A percentile compares a stretch with the other conserved stretches of the same genome.
phyloP scores from a whole-genome alignment of 169 alveolate genomes.

The Eimeria falciformis region DNA sequence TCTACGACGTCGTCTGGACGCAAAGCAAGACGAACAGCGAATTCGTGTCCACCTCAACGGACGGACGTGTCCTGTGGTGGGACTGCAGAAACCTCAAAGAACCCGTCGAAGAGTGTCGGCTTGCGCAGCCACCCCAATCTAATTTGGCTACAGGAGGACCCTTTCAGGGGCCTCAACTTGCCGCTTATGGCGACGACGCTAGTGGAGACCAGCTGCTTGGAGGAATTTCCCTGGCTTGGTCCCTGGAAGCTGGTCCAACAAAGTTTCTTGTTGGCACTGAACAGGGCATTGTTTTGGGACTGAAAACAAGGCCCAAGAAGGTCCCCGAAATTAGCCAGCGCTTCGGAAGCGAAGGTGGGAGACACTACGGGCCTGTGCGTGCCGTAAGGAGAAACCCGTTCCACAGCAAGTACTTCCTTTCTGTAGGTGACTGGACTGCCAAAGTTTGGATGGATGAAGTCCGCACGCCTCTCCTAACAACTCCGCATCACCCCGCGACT shows the following conservation, averaged over 20 bases:
- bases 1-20: constrained; percentile 94
- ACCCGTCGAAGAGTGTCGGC: constrained; percentile 85
- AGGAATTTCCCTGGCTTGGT: constrained; percentile 93
- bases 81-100: constrained; percentile 90
- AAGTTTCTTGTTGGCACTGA: constrained; percentile 95
- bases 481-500: constrained; percentile 91
- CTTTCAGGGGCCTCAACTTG: constrained; percentile 79
- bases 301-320: constrained; percentile 93
- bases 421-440: constrained; percentile 97
- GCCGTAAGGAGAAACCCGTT: constrained; percentile 91
- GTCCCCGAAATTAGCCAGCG: constrained; percentile 72
- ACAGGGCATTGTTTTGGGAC: constrained; percentile 91
- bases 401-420: constrained; percentile 92
- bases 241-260: constrained; percentile 94
- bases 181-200: constrained; percentile 10
- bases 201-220: constrained; percentile 84
- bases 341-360: constrained; percentile 79
- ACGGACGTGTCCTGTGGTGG: constrained; percentile 95
- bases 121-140: constrained; percentile 78
- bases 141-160: constrained; percentile 65
- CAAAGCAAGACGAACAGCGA: constrained; percentile 93
- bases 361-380: constrained; percentile 95
- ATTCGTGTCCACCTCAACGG: constrained; percentile 92
- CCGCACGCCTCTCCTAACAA: constrained; percentile 95
- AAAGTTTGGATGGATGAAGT: constrained; percentile 94